These are phyloP conservation scores for Tetrapyrgos nigripes DNA, from an alignment of 1,284 basidiomycete species.

Conservation along the genomic window DNA sequence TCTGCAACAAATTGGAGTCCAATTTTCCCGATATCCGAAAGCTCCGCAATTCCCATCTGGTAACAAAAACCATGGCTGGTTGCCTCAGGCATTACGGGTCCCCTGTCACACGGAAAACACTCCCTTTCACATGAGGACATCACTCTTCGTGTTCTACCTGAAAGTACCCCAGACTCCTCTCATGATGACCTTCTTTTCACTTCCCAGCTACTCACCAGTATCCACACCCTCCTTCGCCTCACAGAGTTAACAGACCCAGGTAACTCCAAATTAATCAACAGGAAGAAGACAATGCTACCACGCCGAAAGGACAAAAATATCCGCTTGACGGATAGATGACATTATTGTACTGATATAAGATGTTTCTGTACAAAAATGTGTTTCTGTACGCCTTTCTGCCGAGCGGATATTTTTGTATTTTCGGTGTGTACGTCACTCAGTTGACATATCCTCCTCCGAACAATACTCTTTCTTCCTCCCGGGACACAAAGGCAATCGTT, in stretches of 20 bases:
- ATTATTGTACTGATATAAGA: no score
- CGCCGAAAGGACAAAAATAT: no score
- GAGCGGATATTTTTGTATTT: no score
- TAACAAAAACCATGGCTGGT: slow-evolving; percentile 27
- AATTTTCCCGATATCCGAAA: slow-evolving; percentile 26
- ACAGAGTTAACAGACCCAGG: slow-evolving; percentile 36
- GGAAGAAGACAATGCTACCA: slow-evolving; percentile 30
- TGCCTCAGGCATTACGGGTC: slow-evolving; percentile 11
- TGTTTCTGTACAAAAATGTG: no score
- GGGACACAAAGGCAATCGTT: slow-evolving; percentile 37
- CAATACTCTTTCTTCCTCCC: slow-evolving; percentile 29
- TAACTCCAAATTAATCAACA: slow-evolving; percentile 13
- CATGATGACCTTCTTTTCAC: slow-evolving; percentile 31
- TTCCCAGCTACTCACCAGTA: slow-evolving; percentile 23
- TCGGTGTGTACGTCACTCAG: slow-evolving; percentile 18
- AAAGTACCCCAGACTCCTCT: not conserved
- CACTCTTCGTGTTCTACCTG: no score
- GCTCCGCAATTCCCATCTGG: slow-evolving; percentile 11
- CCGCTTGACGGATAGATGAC: no score
- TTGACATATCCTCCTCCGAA: slow-evolving; percentile 17
- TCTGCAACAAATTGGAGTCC: slow-evolving; percentile 28
- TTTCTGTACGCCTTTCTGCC: no score
- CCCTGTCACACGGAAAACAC: not conserved
- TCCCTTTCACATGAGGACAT: not conserved
- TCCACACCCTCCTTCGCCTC: slow-evolving; percentile 32